Evolutionary conservation across 169 alveolate genomes (phyloP), one percentile per base, ranked within the genome.

Genomic region (Fabrea salina): DNA sequence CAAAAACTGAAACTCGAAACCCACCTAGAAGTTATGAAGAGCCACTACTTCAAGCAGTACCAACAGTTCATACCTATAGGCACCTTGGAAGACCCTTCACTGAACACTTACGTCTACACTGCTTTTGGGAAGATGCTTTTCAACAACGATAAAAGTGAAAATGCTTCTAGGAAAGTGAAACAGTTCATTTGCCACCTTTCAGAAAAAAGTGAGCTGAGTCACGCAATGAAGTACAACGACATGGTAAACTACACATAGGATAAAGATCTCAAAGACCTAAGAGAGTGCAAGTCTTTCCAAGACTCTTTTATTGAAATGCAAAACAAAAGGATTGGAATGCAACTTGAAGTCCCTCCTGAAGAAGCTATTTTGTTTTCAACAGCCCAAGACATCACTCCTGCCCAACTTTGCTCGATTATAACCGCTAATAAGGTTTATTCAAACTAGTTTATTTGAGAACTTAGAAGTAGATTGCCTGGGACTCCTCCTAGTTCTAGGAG

Each of bases 81-180:
- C 16, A 47, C 56, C 3, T n/a, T 13, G 1, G 74, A 61, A 2
- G 74, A 61, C n/a, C 25, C 13, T 16, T 27, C 66, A 19, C 13
- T 8, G 8, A 64, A 68, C 41, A 16, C 66, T 16, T 68, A 1
- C 40, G 30, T 68, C 16, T 40, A 68, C 37, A 68, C 66, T 11
- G 66, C 57, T 40, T 47, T 68, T 68, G 78, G 78, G 19, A 68
- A 47, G 27, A 68, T 43, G 61, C 78, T 68, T 68, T 68, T 68
- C 35, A 40, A 30, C 39, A 68, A 47, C 44, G 57, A 47, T 30
- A n/a, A 37, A 3, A 33, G 40, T 22, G 19, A 19, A 16, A 43
- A 11, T 8, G 13, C 78, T 16, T 19, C 57, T 19, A 68, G 41
- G 4, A 43, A 68, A 16, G 25, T 68, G 7, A 16, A 22, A 22